These are phyloP conservation scores for Tuctoria greenei DNA, from an alignment of 176 grass and related monocot species.

Conservation along the genomic window DNA sequence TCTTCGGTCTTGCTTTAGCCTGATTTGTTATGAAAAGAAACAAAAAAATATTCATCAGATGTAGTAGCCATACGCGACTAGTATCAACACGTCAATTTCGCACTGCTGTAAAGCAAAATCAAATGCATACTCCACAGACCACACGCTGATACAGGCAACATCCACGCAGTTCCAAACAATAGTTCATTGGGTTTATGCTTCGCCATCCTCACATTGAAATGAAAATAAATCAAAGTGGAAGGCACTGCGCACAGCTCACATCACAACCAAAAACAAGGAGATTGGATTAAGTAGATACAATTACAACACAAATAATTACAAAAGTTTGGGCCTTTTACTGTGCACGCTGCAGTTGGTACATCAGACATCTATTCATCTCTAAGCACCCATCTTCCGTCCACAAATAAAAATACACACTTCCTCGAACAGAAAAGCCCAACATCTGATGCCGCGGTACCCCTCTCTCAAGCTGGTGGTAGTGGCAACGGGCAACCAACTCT, in stretches of 20 bases:
- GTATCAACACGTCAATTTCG: not conserved
- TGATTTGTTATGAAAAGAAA: not conserved
- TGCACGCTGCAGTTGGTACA: slow-evolving; percentile 35
- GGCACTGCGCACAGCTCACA: not conserved
- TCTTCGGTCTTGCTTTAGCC: not conserved
- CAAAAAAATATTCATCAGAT: not conserved
- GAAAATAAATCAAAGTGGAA: not conserved
- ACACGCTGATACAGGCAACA: not conserved
- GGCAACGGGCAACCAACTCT: slow-evolving; percentile 24
- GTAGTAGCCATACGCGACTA: not conserved
- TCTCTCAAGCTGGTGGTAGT: slow-evolving; percentile 26
- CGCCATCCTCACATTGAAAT: not conserved
- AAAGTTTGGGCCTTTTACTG: slow-evolving; percentile 26
- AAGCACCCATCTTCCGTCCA: not conserved
- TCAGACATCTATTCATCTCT: slow-evolving; percentile 19
- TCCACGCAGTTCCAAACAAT: not conserved
- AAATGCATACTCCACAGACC: not conserved
- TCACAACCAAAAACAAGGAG: not conserved
- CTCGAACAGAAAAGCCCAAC: not conserved
- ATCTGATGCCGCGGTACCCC: slow-evolving; percentile 20
- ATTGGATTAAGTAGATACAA: not conserved
- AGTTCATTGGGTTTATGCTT: not conserved
- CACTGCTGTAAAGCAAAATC: not conserved
- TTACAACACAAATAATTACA: slow-evolving; percentile 46
- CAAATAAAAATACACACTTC: not conserved